A percentile compares a stretch with the other conserved stretches of the same genome.
phyloP scores from a whole-genome alignment of 495 filamentous ascomycete species.

The Penicillium paradoxum region DNA sequence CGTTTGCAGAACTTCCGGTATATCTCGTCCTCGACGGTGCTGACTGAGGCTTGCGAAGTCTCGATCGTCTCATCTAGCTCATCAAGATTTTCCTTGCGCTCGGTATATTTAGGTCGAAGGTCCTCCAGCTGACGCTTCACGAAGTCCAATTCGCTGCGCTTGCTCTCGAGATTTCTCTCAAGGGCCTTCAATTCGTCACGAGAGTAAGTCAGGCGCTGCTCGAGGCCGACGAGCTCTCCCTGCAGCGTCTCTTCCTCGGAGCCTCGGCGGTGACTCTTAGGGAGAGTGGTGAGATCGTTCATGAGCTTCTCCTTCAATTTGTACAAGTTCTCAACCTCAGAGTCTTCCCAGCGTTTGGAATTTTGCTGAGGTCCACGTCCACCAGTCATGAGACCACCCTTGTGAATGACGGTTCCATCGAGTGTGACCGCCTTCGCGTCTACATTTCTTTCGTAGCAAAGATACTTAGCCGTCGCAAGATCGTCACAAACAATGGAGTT shows the following conservation, averaged over 20 bases:
- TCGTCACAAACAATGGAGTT: conserved; percentile 95
- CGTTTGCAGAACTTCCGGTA: conserved; percentile 83
- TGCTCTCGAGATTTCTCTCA: conserved; percentile 79
- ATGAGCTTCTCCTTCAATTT: conserved; percentile 66
- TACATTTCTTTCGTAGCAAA: conserved; percentile 79
- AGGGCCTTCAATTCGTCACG: conserved; percentile 75
- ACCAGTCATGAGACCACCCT: conserved; percentile 96
- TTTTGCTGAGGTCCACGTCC: conserved; percentile 71
- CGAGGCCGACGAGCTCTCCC: conserved; percentile 76
- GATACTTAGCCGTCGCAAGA: conserved; percentile 74
- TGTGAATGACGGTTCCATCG: conserved; percentile 91
- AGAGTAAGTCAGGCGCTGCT: conserved; percentile 65
- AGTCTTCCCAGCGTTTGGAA: conserved; percentile 81
- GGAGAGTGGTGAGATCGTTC: conserved; percentile 68
- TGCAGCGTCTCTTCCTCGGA: conserved; percentile 75
- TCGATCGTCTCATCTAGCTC: conserved; percentile 60
- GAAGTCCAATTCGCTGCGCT: conserved; percentile 75
- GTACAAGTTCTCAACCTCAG: conserved; percentile 76
- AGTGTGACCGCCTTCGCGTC: conserved; percentile 92
- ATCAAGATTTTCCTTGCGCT: conserved; percentile 63
- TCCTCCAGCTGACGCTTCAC: conserved; percentile 65
- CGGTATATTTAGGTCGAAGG: conserved; percentile 70
- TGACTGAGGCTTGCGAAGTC: conserved; percentile 70
- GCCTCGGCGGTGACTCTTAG: conserved; percentile 65
- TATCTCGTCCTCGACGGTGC: conserved; percentile 80